Base-by-base conservation (phyloP, 768 basidiomycete genomes). In the Zangia roseola region DNA sequence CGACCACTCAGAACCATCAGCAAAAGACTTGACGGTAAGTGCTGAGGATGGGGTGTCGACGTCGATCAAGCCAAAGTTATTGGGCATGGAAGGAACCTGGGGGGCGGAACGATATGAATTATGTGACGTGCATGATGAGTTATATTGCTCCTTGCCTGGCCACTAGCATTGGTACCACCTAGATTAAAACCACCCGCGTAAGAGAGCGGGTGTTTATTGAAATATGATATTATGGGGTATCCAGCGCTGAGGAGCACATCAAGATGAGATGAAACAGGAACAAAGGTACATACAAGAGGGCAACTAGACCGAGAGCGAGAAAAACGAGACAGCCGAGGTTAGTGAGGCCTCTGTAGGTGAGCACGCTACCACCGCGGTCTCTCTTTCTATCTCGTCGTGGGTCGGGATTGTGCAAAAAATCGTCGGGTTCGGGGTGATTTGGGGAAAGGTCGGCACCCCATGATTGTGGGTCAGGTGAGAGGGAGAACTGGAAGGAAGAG, bases 1-100 rank as follows among this genome's bases (percentile, higher is more conserved):
- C 47, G 84, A 81, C 66, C 55, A 77, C 43, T 77, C 68, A 10
- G 72, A 70, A 20, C 84, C 77, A 56, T 84, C 75, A 17, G 65
- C 58, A 56, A 78, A 83, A 5, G 82, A 81, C 6, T 66, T 58
- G 31, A 74, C 74, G 12, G 80, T 79, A 63, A 81, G 73, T n/a
- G 73, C 77, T 35, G 75, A 65, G 54, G 71, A 53, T 1, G 90
- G 90, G 4, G 93, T 95, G 24, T 89, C 81, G 24, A 75, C 57
- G 65, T 94, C 91, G 54, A 94, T 86, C 25, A 92, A 68, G 13
- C 82, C 83, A 63, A 76, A 81, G 55, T 84, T 80, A n/a, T 85
- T 85, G 14, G 69, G 52, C 49, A 87, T 77, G 24, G 56, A 67
- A 36, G 86, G 83, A 43, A 86, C 69, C 83, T 83, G 17, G 5